phyloP scores from a whole-genome alignment of 2,329 filamentous ascomycete species.

The Chrysoporthe austroafricana region DNA sequence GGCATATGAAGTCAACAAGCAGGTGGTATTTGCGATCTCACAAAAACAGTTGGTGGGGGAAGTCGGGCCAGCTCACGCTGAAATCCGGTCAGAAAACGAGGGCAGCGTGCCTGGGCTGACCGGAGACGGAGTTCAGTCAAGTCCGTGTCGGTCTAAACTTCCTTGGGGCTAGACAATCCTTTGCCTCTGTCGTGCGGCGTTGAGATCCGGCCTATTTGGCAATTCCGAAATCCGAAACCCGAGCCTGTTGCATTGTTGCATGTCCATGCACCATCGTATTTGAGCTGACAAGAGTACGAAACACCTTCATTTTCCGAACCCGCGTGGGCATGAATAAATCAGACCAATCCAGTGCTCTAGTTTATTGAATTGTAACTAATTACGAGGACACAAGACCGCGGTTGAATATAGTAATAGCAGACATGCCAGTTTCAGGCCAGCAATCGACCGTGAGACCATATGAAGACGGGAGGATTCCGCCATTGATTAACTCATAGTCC shows the following conservation, averaged over 20 bases:
- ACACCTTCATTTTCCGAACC: too few relatives aligned
- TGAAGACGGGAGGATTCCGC: not conserved
- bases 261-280: not conserved
- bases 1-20: not conserved
- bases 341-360: not conserved
- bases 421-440: too few relatives aligned
- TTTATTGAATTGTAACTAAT: not conserved
- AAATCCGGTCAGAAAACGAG: not conserved
- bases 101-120: not conserved
- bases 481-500: not conserved
- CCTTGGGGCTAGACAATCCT: not conserved
- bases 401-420: too few relatives aligned
- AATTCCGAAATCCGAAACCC: not conserved
- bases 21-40: not conserved
- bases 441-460: not conserved
- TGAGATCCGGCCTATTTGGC: not conserved
- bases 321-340: too few relatives aligned
- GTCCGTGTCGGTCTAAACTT: not conserved
- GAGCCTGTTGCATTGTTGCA: not conserved
- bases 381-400: not conserved
- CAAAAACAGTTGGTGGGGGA: not conserved
- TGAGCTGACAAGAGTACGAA: too few relatives aligned
- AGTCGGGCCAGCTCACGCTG: not conserved
- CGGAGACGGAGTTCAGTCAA: not conserved
- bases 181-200: not conserved